Evolutionary conservation across 768 basidiomycete species (phyloP), one percentile per base, ranked within the genome.

Genomic region (button mushroom (Agaricus bisporus)): DNA sequence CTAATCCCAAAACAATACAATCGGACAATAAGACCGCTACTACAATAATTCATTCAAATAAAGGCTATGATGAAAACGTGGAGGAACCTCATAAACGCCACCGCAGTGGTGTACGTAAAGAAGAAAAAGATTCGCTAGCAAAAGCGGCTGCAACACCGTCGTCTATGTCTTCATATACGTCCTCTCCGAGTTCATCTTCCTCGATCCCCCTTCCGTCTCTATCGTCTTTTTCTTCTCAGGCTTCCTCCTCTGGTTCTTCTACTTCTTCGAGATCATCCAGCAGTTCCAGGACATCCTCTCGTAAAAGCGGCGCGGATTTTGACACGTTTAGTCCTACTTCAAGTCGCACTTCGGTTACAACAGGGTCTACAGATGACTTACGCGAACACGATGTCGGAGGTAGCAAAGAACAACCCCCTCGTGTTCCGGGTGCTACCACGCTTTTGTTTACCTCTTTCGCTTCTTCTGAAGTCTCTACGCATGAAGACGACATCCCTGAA

Each of bases 181-280:
- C 42, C 14, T 45, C 44, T 28, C 44, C 18, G 20, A 44, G 49
- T 8, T 56, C 55, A 29, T 25, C 20, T 18, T 55, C 48, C 8
- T 41, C 50, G 4, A 22, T 10, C 44, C 45, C 35, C n/a, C 37
- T 53, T 35, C 36, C 49, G 17, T 58, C 49, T 22, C 50, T 49
- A 38, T 41, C 54, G 14, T 51, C 57, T 14, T 58, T 54, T 8
- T 41, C 49, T 15, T 51, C 57, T 32, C 48, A 36, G 28, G 45
- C 57, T 47, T 51, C 55, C 29, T 46, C 5, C 3, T 32, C 32
- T 32, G 32, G 32, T 0, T 54, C 51, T 36, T 51, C 51, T 32
- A 48, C 48, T 22, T 38, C 38, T 39, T 39, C 38, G 17, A 53
- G 51, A 41, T 48, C 56, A 15, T 48, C 38, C 35, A 39, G 15